Evolutionary conservation across 768 basidiomycete genomes (phyloP), one percentile per base, ranked within the genome.

Genomic region (Chiua virens): DNA sequence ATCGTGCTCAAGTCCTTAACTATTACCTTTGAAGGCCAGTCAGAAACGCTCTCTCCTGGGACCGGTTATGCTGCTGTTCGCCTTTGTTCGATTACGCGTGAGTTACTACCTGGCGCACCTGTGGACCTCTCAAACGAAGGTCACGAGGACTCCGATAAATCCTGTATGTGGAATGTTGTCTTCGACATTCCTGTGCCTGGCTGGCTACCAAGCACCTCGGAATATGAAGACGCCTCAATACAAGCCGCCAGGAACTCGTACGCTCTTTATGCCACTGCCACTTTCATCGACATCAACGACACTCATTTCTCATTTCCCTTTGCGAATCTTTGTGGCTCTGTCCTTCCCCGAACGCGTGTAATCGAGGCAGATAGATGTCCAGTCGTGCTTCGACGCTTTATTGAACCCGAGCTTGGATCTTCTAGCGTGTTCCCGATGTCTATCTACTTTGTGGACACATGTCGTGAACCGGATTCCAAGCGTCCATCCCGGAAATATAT

Each of bases 111-210:
- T 17, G 60, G 65, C n/a, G 75, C 75, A 11, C 75, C 81, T 11
- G 54, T 88, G 23, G 82, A 86, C 55, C 72, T 91, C 50, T 78
- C 71, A 48, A 84, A 86, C 65, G 83, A 85, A 54, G 84, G 79
- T 15, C 75, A 78, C 41, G 84, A 89, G 61, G 79, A 84, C 35
- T 69, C 71, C 21, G 74, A 70, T 44, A 71, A 72, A 50, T 79
- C 80, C 45, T 84, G 79, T 58, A 68, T 68, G 30, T 92, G 92
- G 86, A 83, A 87, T 57, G 73, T 92, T 49, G 74, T 85, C 17
- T 96, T 95, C 66, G 85, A 92, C 66, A 70, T 97, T 4, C 78
- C 81, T 15, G 72, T 95, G n/a, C 92, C 93, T 5, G 94, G 92
- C 17, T 96, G 94, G 94, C 76, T 97, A 3, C 93, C 93, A 8